Base-by-base conservation (phyloP, 202 grass and related monocot genomes). In the Saccharum hybrid region DNA sequence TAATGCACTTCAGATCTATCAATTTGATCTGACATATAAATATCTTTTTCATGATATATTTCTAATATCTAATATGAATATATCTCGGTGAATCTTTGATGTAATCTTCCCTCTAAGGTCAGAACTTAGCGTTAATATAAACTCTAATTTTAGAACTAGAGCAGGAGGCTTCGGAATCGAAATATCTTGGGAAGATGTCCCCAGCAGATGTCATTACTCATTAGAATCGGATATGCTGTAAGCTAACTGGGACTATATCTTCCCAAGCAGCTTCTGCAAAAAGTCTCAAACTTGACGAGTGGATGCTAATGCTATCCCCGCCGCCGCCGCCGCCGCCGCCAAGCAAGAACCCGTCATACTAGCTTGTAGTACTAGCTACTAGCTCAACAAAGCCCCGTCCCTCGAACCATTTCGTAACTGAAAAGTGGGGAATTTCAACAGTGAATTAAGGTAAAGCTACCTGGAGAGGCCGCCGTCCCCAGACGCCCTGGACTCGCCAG, bases 381-480 rank as follows among this genome's bases (percentile, higher is more conserved):
- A 79, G 59, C 42, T 76, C 59, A 85, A 71, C 64, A 81, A 66
- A 77, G 72, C 15, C 21, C 39, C 31, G 60, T 36, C 28, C 41
- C 31, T 34, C 16, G 28, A 21, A 57, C 28, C 28, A 61, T 41
- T 67, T 49, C 59, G 7, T 30, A 76, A 52, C 52, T 8, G 59
- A 86, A 78, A 33, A 26, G 7, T n/a, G 18, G 18, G 3, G 11
- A 38, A 45, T 34, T 61, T 39, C 38, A 6, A 62, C 12, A 26
- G 2, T 42, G 43, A 51, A 80, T 19, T 22, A 66, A 61, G 19
- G 46, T 14, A 61, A 41, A 14, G 21, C 49, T 80, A 94, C 88
- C 83, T 93, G 81, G 85, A 92, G 2, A 33, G 60, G 33, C 30
- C 76, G 49, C 67, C 76, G 70, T 91, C 88, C n/a, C 88, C 88